Conservation (phyloP, 345 rosid species). For the Salix exigua region DNA sequence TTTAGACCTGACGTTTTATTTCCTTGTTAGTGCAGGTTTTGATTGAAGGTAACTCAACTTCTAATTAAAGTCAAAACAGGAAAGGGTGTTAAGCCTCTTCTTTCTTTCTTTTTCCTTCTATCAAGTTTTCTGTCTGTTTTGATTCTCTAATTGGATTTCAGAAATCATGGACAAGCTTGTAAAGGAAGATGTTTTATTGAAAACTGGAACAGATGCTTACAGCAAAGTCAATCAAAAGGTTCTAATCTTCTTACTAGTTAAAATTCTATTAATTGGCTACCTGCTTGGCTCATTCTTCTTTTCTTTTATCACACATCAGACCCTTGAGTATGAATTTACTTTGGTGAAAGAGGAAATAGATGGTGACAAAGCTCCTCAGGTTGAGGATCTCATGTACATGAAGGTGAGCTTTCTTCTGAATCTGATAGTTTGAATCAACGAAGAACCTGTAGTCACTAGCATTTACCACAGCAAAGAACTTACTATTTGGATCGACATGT, state of each 20-base stretch:
- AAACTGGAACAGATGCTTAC: slow-evolving; percentile 60
- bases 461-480: slow-evolving; percentile 1
- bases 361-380: slow-evolving; percentile 42
- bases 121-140: background rate
- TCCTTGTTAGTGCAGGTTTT: slow-evolving; percentile 51
- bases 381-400: slow-evolving; percentile 63
- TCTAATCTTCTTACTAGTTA: background rate
- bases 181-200: slow-evolving; percentile 56
- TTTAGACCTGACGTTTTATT: background rate
- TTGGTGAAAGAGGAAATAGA: slow-evolving; percentile 74
- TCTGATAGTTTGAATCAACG: background rate
- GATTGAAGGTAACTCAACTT: slow-evolving; percentile 60
- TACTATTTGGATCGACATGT: background rate
- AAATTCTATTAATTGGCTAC: background rate
- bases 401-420: slow-evolving; percentile 45
- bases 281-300: slow-evolving; percentile 2
- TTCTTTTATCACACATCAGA: slow-evolving; percentile 27
- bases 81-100: background rate
- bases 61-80: slow-evolving; percentile 13
- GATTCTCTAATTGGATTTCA: slow-evolving; percentile 34
- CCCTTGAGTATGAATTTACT: slow-evolving; percentile 47
- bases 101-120: background rate
- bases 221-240: slow-evolving; percentile 61
- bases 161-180: slow-evolving; percentile 82
- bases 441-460: background rate